phyloP scores from a whole-genome alignment of 108 stramenopile genomes.

The Cyclotella atomus region DNA sequence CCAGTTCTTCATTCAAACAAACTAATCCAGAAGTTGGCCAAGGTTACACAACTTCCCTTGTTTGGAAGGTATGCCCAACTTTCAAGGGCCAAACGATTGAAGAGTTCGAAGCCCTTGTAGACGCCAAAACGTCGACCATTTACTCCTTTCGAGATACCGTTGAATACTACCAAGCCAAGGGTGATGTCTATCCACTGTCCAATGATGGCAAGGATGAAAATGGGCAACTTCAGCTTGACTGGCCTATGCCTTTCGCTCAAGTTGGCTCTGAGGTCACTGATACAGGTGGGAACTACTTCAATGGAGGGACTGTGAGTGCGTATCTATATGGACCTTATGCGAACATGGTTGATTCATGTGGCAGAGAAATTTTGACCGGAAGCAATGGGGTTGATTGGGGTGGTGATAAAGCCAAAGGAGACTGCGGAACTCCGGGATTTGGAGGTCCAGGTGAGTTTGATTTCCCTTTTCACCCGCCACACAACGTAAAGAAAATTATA shows the following conservation, averaged over 20 bases:
- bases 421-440: constrained; percentile 6
- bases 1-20: neutral
- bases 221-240: constrained; percentile 20
- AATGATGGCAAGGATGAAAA: constrained; percentile 15
- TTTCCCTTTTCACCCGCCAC: neutral
- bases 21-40: neutral
- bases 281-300: constrained; percentile 24
- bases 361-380: neutral
- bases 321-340: constrained; percentile 18
- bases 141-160: constrained; percentile 17
- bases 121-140: constrained; percentile 15
- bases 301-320: neutral
- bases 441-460: constrained; percentile 9
- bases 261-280: constrained; percentile 12
- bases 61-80: constrained; percentile 26
- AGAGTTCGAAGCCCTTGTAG: constrained; percentile 19
- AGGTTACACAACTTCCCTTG: constrained; percentile 14
- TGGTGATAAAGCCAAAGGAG: neutral
- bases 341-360: constrained; percentile 12
- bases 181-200: constrained; percentile 21
- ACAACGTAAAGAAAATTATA: neutral
- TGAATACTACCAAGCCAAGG: constrained; percentile 26
- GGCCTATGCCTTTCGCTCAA: constrained; percentile 33
- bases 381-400: constrained; percentile 19
- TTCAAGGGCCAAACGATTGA: constrained; percentile 19